Conservation (phyloP, 768 basidiomycete species). For the Daedaleopsis sinensis region DNA sequence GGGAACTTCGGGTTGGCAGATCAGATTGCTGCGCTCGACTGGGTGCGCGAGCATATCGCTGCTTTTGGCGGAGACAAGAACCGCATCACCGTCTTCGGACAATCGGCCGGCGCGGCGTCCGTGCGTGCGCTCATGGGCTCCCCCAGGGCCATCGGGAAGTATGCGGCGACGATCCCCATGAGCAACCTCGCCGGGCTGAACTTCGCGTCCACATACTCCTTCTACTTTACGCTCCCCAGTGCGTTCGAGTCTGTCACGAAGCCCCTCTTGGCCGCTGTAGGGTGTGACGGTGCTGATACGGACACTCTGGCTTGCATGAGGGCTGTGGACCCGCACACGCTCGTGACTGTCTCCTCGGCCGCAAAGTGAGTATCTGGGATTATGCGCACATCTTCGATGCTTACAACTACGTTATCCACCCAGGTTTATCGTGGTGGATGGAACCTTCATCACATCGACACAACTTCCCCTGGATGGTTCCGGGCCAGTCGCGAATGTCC, state of each 20-base stretch:
- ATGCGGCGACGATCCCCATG: constrained; percentile 36
- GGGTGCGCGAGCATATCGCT: constrained; percentile 54
- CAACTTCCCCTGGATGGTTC: constrained; percentile 43
- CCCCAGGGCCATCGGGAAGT: constrained; percentile 37
- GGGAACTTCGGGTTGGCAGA: constrained; percentile 52
- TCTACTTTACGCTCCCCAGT: constrained; percentile 49
- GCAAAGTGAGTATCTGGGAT: constrained; percentile 27
- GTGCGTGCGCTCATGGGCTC: constrained; percentile 38
- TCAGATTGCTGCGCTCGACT: constrained; percentile 43
- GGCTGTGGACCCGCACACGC: constrained; percentile 34
- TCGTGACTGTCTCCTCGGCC: constrained; percentile 39
- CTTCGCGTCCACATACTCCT: constrained; percentile 51
- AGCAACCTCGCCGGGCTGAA: constrained; percentile 54
- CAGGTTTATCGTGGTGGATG: constrained; percentile 49
- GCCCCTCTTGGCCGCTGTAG: constrained; percentile 42
- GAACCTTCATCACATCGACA: constrained; percentile 44
- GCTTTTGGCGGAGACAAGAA: constrained; percentile 61
- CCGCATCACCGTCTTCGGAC: constrained; percentile 55
- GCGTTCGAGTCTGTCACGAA: constrained; percentile 39
- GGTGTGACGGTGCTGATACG: constrained; percentile 40
- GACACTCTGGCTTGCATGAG: constrained; percentile 41
- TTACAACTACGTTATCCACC: too few species aligned
- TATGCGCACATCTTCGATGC: background rate
- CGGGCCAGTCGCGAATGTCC: constrained; percentile 45
- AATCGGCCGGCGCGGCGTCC: constrained; percentile 55